These are phyloP conservation scores for Quercus rubra DNA, from an alignment of 306 rosid species.

Conservation along the genomic window DNA sequence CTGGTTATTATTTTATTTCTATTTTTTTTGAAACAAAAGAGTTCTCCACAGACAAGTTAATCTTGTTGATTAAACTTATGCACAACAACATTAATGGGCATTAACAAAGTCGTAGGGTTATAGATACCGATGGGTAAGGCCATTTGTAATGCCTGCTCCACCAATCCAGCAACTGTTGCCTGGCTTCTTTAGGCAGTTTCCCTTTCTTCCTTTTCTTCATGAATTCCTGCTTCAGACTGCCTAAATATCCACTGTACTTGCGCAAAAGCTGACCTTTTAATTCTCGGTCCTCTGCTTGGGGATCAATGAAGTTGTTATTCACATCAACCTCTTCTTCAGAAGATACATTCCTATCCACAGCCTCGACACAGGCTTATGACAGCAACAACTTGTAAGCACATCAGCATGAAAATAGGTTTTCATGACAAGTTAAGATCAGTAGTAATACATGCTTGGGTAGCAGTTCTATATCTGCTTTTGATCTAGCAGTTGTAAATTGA, in stretches of 20 bases:
- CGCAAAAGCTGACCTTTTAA: slow-evolving; percentile 85
- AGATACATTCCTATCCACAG: slow-evolving; percentile 66
- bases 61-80: not conserved
- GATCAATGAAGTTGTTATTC: slow-evolving; percentile 60
- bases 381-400: not conserved
- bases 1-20: too few relatives aligned
- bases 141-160: slow-evolving; percentile 98
- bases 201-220: slow-evolving; percentile 98
- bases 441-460: not conserved
- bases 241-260: slow-evolving; percentile 90
- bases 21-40: too few relatives aligned
- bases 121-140: slow-evolving; percentile 92
- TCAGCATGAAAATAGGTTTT: not conserved
- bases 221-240: slow-evolving; percentile 92
- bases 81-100: not conserved
- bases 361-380: slow-evolving; percentile 46
- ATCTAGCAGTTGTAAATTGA: not conserved
- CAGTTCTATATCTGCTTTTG: not conserved
- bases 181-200: slow-evolving; percentile 94
- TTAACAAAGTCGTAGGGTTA: not conserved
- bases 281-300: slow-evolving; percentile 83
- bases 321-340: slow-evolving; percentile 83
- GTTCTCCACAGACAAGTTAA: too few relatives aligned
- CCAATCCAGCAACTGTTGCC: slow-evolving; percentile 96
- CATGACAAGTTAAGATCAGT: not conserved